Evolutionary conservation across 257 asterid genomes (phyloP), one percentile per base, ranked within the genome.

Genomic region (Apocynum venetum): DNA sequence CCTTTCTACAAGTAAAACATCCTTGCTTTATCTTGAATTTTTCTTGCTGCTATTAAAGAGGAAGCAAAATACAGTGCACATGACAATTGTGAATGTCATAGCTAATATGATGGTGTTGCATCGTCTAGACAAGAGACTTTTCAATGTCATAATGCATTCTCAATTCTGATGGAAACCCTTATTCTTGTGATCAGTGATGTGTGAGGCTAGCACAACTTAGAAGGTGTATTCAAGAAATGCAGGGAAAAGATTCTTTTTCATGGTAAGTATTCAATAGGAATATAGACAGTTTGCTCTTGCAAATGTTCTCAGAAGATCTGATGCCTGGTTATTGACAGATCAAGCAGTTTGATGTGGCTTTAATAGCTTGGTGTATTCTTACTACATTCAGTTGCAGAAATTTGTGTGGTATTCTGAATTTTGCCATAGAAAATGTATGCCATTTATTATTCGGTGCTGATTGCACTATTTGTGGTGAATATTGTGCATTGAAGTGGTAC

Each of bases 331-430:
- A 7, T 17, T n/a, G 9, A 3, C 47, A 40, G 73, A 31, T 49
- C 36, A 46, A 40, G 5, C 41, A 38, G 49, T 46, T 75, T 61
- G 25, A 17, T 47, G 35, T 61, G 48, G 35, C 35, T 46, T 4
- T 8, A 46, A 11, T 47, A 14, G 20, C 56, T 49, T 7, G 40
- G 41, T 35, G n/a, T 2, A 48, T 38, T 38, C 31, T n/a, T 12
- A 6, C 11, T 11, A 49, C 63, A 46, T 60, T 71, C 6, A 9
- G 73, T 36, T 40, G 77, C 43, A 48, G 11, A 44, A 38, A 38
- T 72, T 15, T 75, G 40, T 49, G 41, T 70, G 41, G 41, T 76
- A 64, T 76, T 49, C 65, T 64, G n/a, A 47, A 64, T 59, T 57
- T 73, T 40, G 10, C 19, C 41, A n/a, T 41, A 75, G 63, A 35